A percentile compares a stretch with the other conserved stretches of the same genome.
Conservation (phyloP, 2,329 filamentous ascomycete species). For the Claviceps citrina region DNA sequence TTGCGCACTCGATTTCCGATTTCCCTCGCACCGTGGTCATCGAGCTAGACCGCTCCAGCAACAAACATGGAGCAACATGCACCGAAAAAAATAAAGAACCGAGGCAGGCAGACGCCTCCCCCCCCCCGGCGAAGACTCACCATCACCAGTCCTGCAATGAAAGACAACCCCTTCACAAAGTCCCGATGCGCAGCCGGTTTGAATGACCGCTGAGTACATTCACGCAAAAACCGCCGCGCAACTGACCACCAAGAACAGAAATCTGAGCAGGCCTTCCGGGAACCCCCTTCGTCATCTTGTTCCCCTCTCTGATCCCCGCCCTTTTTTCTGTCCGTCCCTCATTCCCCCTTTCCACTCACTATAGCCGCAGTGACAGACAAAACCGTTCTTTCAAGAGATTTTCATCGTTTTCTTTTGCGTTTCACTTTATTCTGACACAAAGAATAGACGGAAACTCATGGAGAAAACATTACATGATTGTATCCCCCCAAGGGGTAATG, state of each 20-base stretch:
- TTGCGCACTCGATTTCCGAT: not conserved
- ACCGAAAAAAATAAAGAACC: no score
- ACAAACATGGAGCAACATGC: no score
- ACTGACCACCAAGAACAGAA: conserved; percentile 28
- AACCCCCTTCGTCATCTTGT: not conserved
- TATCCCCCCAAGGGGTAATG: conserved; percentile 9
- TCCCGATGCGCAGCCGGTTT: conserved; percentile 1
- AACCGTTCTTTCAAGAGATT: not conserved
- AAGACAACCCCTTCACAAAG: conserved; percentile 4
- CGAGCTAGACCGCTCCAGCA: no score
- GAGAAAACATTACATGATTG: not conserved
- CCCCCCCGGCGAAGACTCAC: no score
- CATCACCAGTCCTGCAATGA: conserved; percentile 7
- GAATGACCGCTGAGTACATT: not conserved
- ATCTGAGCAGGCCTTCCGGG: conserved; percentile 30
- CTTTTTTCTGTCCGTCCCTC: no score
- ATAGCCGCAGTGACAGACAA: conserved; percentile 23
- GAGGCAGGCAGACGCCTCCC: not conserved
- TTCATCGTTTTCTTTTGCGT: not conserved
- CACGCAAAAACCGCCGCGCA: conserved; percentile 1
- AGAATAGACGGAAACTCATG: not conserved
- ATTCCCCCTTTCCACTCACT: not conserved
- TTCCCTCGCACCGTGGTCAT: not conserved
- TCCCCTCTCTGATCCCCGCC: not conserved
- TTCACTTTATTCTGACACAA: not conserved